Evolutionary conservation across 768 basidiomycete genomes (phyloP).

Genomic region (Cystoderma amianthinum): DNA sequence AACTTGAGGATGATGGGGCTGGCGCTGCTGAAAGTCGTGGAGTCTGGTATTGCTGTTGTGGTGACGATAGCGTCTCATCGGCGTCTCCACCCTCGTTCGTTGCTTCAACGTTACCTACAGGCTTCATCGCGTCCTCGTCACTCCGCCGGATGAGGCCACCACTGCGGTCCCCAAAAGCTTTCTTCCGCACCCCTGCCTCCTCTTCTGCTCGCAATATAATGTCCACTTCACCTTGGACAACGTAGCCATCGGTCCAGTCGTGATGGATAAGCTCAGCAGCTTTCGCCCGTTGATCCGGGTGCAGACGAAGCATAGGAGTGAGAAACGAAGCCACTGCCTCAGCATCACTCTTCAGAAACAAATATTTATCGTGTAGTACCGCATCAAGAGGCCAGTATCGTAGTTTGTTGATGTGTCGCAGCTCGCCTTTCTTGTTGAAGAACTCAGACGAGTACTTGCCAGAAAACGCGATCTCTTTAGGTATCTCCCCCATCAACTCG

Average conservation of each 20-base stretch:
- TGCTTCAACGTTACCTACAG: conserved; percentile 59
- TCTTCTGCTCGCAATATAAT: conserved; percentile 61
- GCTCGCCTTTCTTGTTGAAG: conserved; percentile 42
- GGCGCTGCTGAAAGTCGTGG: too few species aligned
- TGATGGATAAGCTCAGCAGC: conserved; percentile 85
- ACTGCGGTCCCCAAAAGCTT: conserved; percentile 31
- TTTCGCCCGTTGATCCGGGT: conserved; percentile 83
- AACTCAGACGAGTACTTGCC: conserved; percentile 60
- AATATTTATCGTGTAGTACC: conserved; percentile 91
- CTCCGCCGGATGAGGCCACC: conserved; percentile 33
- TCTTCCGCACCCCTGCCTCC: conserved; percentile 29
- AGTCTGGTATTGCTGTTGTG: too few species aligned
- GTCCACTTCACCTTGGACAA: conserved; percentile 89
- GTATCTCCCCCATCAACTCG: conserved; percentile 8
- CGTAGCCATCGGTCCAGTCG: conserved; percentile 77
- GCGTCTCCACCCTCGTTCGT: too few species aligned
- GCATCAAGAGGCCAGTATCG: conserved; percentile 84
- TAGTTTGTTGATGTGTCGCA: conserved; percentile 90
- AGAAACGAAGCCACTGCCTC: conserved; percentile 78
- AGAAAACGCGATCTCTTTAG: not conserved
- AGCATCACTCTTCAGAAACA: conserved; percentile 80
- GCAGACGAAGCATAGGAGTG: conserved; percentile 83
- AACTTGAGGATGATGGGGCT: too few species aligned
- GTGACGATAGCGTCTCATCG: too few species aligned
- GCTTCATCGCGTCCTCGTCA: conserved; percentile 61